Conservation (phyloP, 805 yeast species). For the Lipomyces yamanashiensis region DNA sequence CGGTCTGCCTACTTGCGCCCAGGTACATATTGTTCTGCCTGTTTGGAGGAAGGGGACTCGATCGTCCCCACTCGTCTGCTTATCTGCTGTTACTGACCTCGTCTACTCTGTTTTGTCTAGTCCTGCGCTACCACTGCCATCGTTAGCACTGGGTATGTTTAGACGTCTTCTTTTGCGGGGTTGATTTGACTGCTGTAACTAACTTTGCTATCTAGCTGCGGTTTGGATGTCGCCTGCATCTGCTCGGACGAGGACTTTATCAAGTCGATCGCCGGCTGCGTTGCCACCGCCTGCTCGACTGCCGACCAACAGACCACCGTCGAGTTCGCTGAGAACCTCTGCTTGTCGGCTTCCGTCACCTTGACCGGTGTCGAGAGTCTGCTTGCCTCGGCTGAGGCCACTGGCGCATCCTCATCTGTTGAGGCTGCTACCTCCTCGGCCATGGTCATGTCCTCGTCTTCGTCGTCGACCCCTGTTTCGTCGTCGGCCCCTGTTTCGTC, state of each 20-base stretch:
- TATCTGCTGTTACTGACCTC: neutral
- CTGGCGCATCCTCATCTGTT: conserved; percentile 10
- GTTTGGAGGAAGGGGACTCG: no score
- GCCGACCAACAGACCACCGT: conserved; percentile 32
- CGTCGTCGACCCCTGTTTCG: conserved; percentile 3
- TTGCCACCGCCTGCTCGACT: conserved; percentile 20
- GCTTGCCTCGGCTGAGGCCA: conserved; percentile 15
- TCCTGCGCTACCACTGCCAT: conserved; percentile 22
- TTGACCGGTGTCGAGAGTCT: conserved; percentile 21
- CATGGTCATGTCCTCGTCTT: conserved; percentile 7
- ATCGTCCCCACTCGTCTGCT: neutral
- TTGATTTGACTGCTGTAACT: neutral
- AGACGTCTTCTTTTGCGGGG: neutral
- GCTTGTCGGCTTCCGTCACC: conserved; percentile 31
- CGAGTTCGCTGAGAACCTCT: conserved; percentile 29
- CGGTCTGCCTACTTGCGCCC: conserved; percentile 28
- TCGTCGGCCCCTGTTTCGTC: neutral
- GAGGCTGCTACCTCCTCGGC: neutral
- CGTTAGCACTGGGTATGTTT: conserved; percentile 17
- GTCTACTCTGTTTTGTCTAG: neutral
- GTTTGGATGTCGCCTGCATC: conserved; percentile 26
- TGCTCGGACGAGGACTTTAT: conserved; percentile 25
- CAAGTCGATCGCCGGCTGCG: conserved; percentile 22
- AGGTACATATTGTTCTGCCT: conserved; percentile 11
- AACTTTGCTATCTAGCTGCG: neutral